phyloP scores from a whole-genome alignment of 2,329 filamentous ascomycete genomes.

The Microdochium bolleyi region DNA sequence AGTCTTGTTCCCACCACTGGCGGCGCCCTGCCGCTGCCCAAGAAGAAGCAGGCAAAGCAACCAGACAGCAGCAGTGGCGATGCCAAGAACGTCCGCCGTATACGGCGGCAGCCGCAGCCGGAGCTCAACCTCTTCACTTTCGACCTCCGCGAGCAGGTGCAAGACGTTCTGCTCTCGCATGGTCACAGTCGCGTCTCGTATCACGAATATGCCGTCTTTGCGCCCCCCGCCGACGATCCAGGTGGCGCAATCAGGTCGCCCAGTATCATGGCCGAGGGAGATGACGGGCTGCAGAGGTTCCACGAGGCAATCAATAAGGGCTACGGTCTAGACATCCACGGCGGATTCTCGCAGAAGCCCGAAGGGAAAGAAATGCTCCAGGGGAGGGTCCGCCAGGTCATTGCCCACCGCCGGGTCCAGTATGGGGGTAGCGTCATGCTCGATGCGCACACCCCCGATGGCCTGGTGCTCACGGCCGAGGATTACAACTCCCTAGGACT shows the following conservation, averaged over 20 bases:
- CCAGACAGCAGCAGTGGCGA: slow-evolving; percentile 4
- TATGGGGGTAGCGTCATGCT: slow-evolving; percentile 5
- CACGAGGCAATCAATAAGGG: slow-evolving; percentile 13
- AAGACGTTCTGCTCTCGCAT: slow-evolving; percentile 12
- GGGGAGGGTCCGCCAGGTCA: slow-evolving; percentile 17
- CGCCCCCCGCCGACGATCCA: slow-evolving; percentile 8
- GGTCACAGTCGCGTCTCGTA: slow-evolving; percentile 17
- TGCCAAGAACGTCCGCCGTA: slow-evolving; percentile 1
- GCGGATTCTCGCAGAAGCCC: slow-evolving; percentile 14
- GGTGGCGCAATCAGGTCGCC: slow-evolving; percentile 13
- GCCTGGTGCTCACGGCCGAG: slow-evolving; percentile 14
- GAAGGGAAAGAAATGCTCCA: slow-evolving; percentile 13
- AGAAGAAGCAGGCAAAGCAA: neutral
- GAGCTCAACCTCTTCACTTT: slow-evolving; percentile 19
- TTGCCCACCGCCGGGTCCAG: slow-evolving; percentile 13
- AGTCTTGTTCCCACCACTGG: slow-evolving; percentile 11
- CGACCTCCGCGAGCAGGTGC: slow-evolving; percentile 16
- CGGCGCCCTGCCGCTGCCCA: neutral
- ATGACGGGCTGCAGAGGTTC: slow-evolving; percentile 17
- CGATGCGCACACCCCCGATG: slow-evolving; percentile 10
- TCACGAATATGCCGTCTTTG: slow-evolving; percentile 20
- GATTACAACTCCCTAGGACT: slow-evolving; percentile 17
- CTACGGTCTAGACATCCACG: slow-evolving; percentile 17
- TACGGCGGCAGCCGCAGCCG: slow-evolving; percentile 4
- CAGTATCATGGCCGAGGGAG: slow-evolving; percentile 18